A percentile compares a stretch with the other conserved stretches of the same genome.
Conservation (phyloP, 1,284 basidiomycete genomes). For the Coniophora puteana region DNA sequence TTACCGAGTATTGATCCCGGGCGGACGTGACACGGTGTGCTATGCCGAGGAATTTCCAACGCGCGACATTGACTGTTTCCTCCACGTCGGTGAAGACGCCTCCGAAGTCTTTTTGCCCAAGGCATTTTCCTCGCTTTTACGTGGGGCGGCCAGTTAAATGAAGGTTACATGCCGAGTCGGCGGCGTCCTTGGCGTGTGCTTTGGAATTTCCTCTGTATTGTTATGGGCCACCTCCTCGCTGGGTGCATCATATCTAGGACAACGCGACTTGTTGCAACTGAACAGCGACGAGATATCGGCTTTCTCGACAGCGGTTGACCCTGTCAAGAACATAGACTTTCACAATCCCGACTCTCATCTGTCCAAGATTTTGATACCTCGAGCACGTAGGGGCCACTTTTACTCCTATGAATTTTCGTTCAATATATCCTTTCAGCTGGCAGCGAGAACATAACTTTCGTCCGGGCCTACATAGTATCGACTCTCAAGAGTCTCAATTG, state of each 20-base stretch:
- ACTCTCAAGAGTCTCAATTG: slow-evolving; percentile 74
- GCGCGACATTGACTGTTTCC: too few relatives aligned
- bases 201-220: slow-evolving; percentile 16
- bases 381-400: slow-evolving; percentile 57
- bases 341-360: slow-evolving; percentile 68
- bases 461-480: slow-evolving; percentile 72
- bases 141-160: slow-evolving; percentile 23
- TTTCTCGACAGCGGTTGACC: slow-evolving; percentile 55
- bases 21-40: too few relatives aligned
- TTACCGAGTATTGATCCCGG: too few relatives aligned
- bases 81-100: too few relatives aligned
- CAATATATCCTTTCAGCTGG: slow-evolving; percentile 41
- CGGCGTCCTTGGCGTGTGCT: slow-evolving; percentile 5
- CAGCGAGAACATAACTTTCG: slow-evolving; percentile 74
- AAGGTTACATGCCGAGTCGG: neutral
- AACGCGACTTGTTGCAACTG: slow-evolving; percentile 46
- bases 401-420: slow-evolving; percentile 10
- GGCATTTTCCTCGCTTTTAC: slow-evolving; percentile 16
- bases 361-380: slow-evolving; percentile 78
- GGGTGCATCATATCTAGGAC: slow-evolving; percentile 28
- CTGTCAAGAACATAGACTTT: slow-evolving; percentile 63
- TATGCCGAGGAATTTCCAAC: too few relatives aligned
- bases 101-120: slow-evolving; percentile 3
- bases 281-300: slow-evolving; percentile 47
- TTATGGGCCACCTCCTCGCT: slow-evolving; percentile 20